Evolutionary conservation across 805 yeast species (phyloP), one percentile per base, ranked within the genome.

Genomic region (Candida endomychidarum): DNA sequence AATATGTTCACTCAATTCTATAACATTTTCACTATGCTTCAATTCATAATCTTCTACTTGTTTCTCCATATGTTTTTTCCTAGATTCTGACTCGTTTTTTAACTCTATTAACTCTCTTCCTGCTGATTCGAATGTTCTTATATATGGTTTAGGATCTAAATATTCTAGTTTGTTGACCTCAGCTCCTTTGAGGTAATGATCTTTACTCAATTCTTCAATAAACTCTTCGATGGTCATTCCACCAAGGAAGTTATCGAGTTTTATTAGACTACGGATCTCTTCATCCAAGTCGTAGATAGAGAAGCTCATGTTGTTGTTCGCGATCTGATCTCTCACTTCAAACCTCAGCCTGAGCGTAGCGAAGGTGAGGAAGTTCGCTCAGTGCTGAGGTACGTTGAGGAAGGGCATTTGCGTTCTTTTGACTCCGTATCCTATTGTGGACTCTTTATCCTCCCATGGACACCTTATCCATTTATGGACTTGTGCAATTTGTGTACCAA

Each of bases 81-180:
- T 72, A 11, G 60, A 57, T 4, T 62, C 56, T 2, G 89, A 77
- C 31, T 83, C 83, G 1, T 72, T 75, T 33, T 72, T 72, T 30
- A 93, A 62, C 36, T 70, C 70, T 51, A 79, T 77, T 48, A 91
- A 66, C 53, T 87, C 91, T 33, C 80, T 72, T 32, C 89, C 66
- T 2, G 93, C 86, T 1, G 90, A 80, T 57, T 91, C 97, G 59
- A 93, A 90, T 0, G 96, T 87, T 50, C 96, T 77, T 34, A 91
- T 91, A 57, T 86, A 93, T 2, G 98, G 98, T 54, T 87, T 88
- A 1, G 98, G 96, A 54, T 93, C 96, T 40, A 88, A 61, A 53
- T 73, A 74, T 37, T 76, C 78, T 22, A 75, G 56, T 29, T 74
- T 67, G 42, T 75, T 72, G 20, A 72, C 77, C 45, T 73, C 77